A percentile compares a stretch with the other conserved stretches of the same genome.
These are phyloP conservation scores for Solanum hybrid DNA, from an alignment of 305 asterid genomes.

Conservation along the genomic window DNA sequence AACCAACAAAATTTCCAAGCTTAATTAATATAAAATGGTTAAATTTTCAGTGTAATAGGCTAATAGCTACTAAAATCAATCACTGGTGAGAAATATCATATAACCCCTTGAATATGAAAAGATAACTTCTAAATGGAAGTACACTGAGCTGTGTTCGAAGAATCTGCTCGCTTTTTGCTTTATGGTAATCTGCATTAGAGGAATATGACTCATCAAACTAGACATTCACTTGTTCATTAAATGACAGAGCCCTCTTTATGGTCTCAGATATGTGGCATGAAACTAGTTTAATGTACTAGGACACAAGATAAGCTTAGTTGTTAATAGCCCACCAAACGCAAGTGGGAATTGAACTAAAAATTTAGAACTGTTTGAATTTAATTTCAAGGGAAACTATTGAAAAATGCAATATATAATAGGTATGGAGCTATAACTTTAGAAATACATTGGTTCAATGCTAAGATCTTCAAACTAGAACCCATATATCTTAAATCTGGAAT, in stretches of 20 bases:
- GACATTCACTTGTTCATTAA: conserved; percentile 41
- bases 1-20: too few relatives aligned
- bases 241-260: not conserved
- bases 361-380: not conserved
- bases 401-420: too few relatives aligned
- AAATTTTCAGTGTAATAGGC: not conserved
- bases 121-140: too few relatives aligned
- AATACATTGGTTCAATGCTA: not conserved
- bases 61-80: not conserved
- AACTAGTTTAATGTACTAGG: not conserved
- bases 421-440: too few relatives aligned
- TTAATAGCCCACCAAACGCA: not conserved
- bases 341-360: not conserved
- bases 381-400: not conserved
- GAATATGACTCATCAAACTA: conserved; percentile 48
- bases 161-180: too few relatives aligned
- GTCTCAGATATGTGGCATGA: not conserved
- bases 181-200: conserved; percentile 22
- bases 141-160: too few relatives aligned
- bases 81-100: not conserved
- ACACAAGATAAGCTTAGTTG: not conserved
- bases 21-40: too few relatives aligned
- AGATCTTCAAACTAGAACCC: not conserved
- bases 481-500: too few relatives aligned
- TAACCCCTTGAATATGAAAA: too few relatives aligned